Evolutionary conservation across 768 basidiomycete species (phyloP).

Genomic region (Hygrophorus russula): DNA sequence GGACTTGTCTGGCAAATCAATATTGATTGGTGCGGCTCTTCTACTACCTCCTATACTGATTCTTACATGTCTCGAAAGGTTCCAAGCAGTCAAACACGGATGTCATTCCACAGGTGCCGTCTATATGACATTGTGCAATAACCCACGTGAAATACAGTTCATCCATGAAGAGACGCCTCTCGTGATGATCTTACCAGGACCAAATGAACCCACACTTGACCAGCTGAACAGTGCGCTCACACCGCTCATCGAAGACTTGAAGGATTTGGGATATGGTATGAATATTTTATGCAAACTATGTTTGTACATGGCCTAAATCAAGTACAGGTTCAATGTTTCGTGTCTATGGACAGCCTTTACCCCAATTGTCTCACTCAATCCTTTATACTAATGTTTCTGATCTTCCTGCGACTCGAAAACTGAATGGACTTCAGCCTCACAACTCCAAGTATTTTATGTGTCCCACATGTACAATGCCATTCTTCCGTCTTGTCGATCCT

Average conservation of each 20-base stretch:
- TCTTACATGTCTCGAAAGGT: constrained; percentile 8
- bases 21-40: constrained; percentile 13
- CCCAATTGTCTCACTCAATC: constrained; percentile 3
- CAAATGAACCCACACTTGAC: constrained; percentile 11
- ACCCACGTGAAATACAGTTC: constrained; percentile 10
- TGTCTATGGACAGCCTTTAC: constrained; percentile 3
- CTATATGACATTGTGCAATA: constrained; percentile 14
- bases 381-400: constrained; percentile 10
- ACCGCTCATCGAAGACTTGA: constrained; percentile 7
- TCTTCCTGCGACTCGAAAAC: constrained; percentile 13
- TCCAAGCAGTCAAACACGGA: constrained; percentile 9
- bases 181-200: constrained; percentile 13
- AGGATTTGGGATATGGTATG: constrained; percentile 9
- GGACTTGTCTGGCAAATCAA: constrained; percentile 15
- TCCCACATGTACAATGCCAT: constrained; percentile 2
- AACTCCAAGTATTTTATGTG: constrained; percentile 12
- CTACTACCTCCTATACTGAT: neutral
- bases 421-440: constrained; percentile 4
- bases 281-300: neutral
- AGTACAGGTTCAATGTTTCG: constrained; percentile 3
- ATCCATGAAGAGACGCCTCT: constrained; percentile 14
- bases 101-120: constrained; percentile 16
- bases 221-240: constrained; percentile 9
- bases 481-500: constrained; percentile 3
- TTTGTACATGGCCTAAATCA: neutral